These are phyloP conservation scores for Talaromyces proteolyticus DNA, from an alignment of 495 filamentous ascomycete genomes.

Conservation along the genomic window DNA sequence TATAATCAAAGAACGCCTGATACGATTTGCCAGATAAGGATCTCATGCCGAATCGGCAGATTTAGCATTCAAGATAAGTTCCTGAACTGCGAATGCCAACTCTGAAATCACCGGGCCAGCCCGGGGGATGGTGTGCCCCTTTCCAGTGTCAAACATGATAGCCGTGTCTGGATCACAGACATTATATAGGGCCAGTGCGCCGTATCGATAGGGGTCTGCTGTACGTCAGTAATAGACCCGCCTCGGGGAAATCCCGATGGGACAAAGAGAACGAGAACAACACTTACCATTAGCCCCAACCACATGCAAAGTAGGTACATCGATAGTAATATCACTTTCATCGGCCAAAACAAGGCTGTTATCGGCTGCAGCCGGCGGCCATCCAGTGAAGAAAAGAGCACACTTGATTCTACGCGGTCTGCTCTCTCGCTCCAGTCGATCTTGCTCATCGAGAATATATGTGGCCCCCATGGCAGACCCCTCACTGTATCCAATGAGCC, in stretches of 20 bases:
- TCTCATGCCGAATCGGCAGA: no score
- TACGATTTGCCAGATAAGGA: no score
- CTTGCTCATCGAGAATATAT: constrained; percentile 40
- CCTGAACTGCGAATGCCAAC: constrained; percentile 17
- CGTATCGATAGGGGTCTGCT: constrained; percentile 45
- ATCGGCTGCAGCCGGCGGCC: constrained; percentile 44
- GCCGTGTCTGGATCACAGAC: constrained; percentile 45
- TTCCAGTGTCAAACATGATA: constrained; percentile 48
- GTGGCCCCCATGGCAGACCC: constrained; percentile 53
- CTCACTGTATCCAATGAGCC: constrained; percentile 55
- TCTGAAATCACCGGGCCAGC: constrained; percentile 28
- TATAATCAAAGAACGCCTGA: no score
- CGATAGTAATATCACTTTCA: constrained; percentile 37
- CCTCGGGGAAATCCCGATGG: no score
- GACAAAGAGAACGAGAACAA: neutral
- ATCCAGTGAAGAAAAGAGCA: constrained; percentile 50
- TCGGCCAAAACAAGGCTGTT: constrained; percentile 38
- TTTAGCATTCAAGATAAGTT: constrained; percentile 12
- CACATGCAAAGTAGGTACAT: constrained; percentile 49
- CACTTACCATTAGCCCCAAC: constrained; percentile 42
- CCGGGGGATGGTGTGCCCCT: constrained; percentile 50
- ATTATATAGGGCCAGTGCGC: constrained; percentile 50
- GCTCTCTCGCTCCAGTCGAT: constrained; percentile 26
- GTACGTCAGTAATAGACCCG: neutral
- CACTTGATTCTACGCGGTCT: constrained; percentile 43